phyloP scores from a whole-genome alignment of 1,284 basidiomycete genomes.

The Malassezia caprae region DNA sequence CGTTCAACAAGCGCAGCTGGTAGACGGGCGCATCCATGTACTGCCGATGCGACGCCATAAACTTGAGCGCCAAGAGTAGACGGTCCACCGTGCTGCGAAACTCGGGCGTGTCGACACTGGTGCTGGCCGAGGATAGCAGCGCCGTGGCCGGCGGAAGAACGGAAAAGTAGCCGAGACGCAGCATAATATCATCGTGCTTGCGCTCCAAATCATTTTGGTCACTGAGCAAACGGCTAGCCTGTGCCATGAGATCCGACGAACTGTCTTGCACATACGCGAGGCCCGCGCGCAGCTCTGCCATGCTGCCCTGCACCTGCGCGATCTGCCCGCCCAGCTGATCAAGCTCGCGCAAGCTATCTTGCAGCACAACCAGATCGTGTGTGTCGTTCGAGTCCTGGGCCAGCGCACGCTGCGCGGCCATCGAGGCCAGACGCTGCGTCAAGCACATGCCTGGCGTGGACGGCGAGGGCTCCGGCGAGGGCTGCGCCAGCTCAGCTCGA shows the following conservation, averaged over 20 bases:
- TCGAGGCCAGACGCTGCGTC: neutral
- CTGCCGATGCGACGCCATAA: constrained; percentile 23
- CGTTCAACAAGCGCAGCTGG: constrained; percentile 23
- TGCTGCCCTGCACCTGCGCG: constrained; percentile 28
- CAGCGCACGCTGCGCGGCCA: neutral
- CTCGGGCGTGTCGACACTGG: constrained; percentile 26
- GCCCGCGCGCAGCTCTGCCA: constrained; percentile 34
- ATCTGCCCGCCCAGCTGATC: constrained; percentile 26
- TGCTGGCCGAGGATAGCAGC: constrained; percentile 24
- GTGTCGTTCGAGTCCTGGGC: neutral
- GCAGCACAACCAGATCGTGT: neutral
- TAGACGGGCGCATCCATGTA: constrained; percentile 38
- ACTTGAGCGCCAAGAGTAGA: constrained; percentile 34
- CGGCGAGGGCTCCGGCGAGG: neutral
- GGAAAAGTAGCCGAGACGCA: constrained; percentile 39
- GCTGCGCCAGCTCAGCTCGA: neutral
- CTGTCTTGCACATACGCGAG: constrained; percentile 34
- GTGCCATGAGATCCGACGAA: constrained; percentile 32
- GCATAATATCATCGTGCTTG: constrained; percentile 23
- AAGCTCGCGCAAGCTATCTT: neutral
- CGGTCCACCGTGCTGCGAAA: constrained; percentile 37
- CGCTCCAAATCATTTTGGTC: constrained; percentile 28
- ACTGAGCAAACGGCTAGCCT: constrained; percentile 29
- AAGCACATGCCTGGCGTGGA: neutral
- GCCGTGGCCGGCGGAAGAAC: constrained; percentile 32